phyloP scores from a whole-genome alignment of 345 rosid species.

The Erucastrum elatum region DNA sequence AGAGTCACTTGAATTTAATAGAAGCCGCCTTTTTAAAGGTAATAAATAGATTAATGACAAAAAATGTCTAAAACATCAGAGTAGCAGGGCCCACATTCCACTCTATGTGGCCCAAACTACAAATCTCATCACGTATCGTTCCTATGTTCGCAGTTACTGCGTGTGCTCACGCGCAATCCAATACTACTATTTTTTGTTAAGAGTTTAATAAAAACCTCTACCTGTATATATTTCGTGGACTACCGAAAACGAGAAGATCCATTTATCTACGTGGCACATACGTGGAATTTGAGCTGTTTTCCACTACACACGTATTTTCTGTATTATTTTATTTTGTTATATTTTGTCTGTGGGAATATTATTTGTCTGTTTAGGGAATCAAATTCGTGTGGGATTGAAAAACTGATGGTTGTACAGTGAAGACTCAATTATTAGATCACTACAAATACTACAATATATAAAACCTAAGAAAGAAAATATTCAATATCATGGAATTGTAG shows the following conservation, averaged over 20 bases:
- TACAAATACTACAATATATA: neutral
- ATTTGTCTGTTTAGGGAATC: neutral
- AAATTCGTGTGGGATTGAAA: neutral
- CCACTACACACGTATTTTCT: constrained; percentile 19
- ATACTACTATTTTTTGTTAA: neutral
- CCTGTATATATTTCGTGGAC: neutral
- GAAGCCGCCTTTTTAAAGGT: neutral
- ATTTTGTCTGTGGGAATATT: constrained; percentile 15
- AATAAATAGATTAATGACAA: neutral
- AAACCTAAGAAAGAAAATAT: neutral
- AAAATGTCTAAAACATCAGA: neutral
- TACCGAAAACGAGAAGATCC: neutral
- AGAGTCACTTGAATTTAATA: neutral
- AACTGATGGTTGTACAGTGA: neutral
- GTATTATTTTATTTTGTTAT: neutral
- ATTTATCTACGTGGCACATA: constrained; percentile 22
- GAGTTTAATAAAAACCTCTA: neutral
- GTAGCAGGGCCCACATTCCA: constrained; percentile 28
- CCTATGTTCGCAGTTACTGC: neutral
- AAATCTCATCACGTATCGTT: constrained; percentile 34
- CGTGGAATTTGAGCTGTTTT: constrained; percentile 40
- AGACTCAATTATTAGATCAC: neutral
- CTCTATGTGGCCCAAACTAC: constrained; percentile 33
- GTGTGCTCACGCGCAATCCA: constrained; percentile 8
- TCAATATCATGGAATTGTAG: neutral